A percentile compares a stretch with the other conserved stretches of the same genome.
Conservation (phyloP, 345 rosid species). For the Heritiera littoralis region DNA sequence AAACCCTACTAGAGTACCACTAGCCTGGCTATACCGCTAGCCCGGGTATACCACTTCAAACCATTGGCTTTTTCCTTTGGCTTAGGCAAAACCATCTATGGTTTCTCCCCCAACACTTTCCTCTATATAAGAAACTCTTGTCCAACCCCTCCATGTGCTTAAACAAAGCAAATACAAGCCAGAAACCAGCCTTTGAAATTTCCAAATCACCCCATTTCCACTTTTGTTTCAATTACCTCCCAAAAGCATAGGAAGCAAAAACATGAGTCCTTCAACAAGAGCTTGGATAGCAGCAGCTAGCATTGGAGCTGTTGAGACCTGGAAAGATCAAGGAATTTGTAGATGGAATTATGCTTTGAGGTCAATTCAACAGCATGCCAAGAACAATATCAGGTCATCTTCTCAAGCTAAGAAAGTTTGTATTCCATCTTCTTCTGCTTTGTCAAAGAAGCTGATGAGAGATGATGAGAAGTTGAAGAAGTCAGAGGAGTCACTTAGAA, state of each 20-base stretch:
- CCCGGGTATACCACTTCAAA: not conserved
- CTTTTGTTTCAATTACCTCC: not conserved
- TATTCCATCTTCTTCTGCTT: slow-evolving; percentile 15
- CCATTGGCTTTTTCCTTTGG: not conserved
- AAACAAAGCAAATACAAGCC: not conserved
- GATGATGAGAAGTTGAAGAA: slow-evolving; percentile 21
- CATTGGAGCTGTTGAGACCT: slow-evolving; percentile 51
- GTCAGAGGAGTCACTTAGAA: slow-evolving; percentile 28
- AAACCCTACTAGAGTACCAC: not conserved
- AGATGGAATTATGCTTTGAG: slow-evolving; percentile 49
- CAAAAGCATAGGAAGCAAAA: not conserved
- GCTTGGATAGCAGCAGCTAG: slow-evolving; percentile 57
- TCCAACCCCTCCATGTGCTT: not conserved
- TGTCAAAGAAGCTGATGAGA: not conserved
- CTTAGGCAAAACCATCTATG: not conserved
- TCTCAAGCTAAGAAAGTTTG: slow-evolving; percentile 33
- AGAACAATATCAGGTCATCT: slow-evolving; percentile 30
- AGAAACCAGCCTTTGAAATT: not conserved
- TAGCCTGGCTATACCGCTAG: not conserved
- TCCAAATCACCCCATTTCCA: not conserved
- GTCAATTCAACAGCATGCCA: slow-evolving; percentile 39
- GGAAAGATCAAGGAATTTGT: slow-evolving; percentile 56
- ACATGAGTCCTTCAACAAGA: slow-evolving; percentile 35
- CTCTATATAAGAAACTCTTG: slow-evolving; percentile 4
- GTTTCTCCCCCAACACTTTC: not conserved